phyloP scores from a whole-genome alignment of 345 rosid species.

The Turritis glabra region DNA sequence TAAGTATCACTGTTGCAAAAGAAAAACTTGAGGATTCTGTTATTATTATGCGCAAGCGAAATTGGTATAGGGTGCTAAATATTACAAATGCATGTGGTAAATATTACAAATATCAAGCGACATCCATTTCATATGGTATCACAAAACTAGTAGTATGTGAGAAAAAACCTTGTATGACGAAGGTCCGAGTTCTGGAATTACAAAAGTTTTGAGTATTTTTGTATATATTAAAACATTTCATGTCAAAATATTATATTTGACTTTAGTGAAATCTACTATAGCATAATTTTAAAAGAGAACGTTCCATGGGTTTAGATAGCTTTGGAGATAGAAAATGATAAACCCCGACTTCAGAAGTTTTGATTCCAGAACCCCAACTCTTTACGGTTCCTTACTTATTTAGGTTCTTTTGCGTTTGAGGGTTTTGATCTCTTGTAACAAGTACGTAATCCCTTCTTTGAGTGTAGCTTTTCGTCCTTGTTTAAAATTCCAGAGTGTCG shows the following conservation, averaged over 20 bases:
- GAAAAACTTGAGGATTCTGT: background rate
- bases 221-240: background rate
- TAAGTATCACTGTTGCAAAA: background rate
- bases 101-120: too few species aligned
- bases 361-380: background rate
- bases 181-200: background rate
- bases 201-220: background rate
- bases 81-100: background rate
- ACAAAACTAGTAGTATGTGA: too few species aligned
- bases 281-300: background rate
- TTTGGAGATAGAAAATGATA: background rate
- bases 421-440: background rate
- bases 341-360: background rate
- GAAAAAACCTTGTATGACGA: too few species aligned
- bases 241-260: background rate
- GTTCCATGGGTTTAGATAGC: background rate
- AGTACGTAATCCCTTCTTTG: background rate
- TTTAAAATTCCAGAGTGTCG: background rate
- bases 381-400: too few species aligned
- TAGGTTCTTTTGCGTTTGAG: too few species aligned
- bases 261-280: background rate
- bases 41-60: too few species aligned
- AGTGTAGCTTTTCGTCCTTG: background rate
- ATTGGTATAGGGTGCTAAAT: background rate
- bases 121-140: too few species aligned